Evolutionary conservation across 208 protist genomes (phyloP), one percentile per base, ranked within the genome.

Genomic region (Endotrypanum monterogeii): DNA sequence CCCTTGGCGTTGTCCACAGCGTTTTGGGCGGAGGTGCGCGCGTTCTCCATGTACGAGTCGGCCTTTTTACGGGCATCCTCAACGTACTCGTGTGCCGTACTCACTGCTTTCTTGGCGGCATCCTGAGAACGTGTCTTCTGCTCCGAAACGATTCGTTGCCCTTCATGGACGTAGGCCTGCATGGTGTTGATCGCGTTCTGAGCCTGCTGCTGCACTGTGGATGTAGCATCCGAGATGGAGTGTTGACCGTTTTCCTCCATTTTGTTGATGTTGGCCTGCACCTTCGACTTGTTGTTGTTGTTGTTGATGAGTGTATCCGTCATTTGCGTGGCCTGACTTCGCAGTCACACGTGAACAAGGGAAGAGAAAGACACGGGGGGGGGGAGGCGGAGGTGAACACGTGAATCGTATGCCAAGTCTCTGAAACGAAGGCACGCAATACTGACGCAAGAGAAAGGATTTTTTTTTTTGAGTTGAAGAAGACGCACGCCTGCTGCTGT

Each of bases 31-130:
- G 69, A 73, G 44, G 79, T 72, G 6, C 56, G 61, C 41, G 50
- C 72, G 63, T 73, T 83, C 41, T 82, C 71, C 55, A 86, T 71
- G 57, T 84, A 87, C 55, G 79, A 78, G 20, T 84, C 80, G 2
- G 80, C 83, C 61, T 79, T 76, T 71, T 88, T 76, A 37, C 56
- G 56, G n/a, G 73, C 76, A 51, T 79, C 69, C 8, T 88, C 83
- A 37, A 80, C 71, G 56, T 80, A 81, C 51, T 56, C 74, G 35
- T 84, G 79, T 12, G 83, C 74, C 14, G 63, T 67, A 50, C 72
- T 75, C 25, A 81, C 73, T 1, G 72, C 76, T 63, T 73, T 81
- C 52, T 87, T 83, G 7, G 71, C 79, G 1, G 58, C 74, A 11
- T 83, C 75, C 61, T 82, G 73, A 41, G 75, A 30, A 18, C 75